These are phyloP conservation scores for Xanthoconium purpureum DNA, from an alignment of 768 basidiomycete genomes.

Conservation along the genomic window DNA sequence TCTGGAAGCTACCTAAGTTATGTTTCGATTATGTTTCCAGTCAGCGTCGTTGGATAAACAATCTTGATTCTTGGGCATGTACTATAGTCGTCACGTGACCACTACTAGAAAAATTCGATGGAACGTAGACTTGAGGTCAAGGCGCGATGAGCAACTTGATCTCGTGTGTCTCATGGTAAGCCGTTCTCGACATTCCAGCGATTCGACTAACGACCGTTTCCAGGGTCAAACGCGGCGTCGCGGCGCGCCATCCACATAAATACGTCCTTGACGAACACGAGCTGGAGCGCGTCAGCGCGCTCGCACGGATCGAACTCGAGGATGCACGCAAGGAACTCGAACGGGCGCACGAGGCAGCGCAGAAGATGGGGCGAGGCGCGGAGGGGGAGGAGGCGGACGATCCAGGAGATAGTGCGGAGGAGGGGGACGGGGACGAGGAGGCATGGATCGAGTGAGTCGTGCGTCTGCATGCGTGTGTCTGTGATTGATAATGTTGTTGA, in stretches of 20 bases:
- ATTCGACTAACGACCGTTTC: not conserved
- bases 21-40: not conserved
- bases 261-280: constrained; percentile 91
- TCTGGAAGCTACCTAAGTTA: constrained; percentile 8
- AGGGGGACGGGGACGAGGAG: constrained; percentile 46
- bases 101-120: constrained; percentile 3
- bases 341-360: constrained; percentile 72
- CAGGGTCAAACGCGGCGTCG: constrained; percentile 79
- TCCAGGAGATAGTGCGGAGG: constrained; percentile 37
- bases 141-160: constrained; percentile 67
- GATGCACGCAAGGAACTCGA: constrained; percentile 85
- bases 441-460: constrained; percentile 87
- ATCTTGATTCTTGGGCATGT: not conserved
- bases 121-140: not conserved
- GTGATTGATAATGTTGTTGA: constrained; percentile 17
- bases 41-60: not conserved
- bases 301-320: constrained; percentile 85
- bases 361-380: constrained; percentile 64
- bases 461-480: constrained; percentile 6
- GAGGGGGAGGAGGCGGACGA: constrained; percentile 68
- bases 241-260: constrained; percentile 72
- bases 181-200: not conserved
- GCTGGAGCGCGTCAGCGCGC: constrained; percentile 81
- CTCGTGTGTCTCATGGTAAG: constrained; percentile 62
- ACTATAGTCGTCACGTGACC: constrained; percentile 15